These are phyloP conservation scores for Larix kaempferi DNA, from an alignment of 75 land plant species.

Conservation along the genomic window DNA sequence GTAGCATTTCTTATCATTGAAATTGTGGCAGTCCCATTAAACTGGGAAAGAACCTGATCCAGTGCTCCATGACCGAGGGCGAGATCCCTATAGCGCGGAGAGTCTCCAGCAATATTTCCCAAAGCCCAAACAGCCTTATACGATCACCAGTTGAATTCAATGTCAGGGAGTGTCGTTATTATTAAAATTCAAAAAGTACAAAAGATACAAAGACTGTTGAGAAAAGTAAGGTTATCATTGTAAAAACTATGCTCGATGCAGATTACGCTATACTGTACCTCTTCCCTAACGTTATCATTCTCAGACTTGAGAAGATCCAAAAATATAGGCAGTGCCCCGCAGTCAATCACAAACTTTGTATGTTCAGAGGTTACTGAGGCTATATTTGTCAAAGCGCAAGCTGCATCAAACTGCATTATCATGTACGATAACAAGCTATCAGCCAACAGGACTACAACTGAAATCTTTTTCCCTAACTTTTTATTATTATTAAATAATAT, in stretches of 20 bases:
- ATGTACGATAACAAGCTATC: no score
- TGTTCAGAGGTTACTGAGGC: conserved; percentile 32
- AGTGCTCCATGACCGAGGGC: conserved; percentile 33
- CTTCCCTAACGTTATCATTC: conserved; percentile 43
- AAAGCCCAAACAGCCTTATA: conserved; percentile 43
- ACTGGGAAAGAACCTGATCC: conserved; percentile 26
- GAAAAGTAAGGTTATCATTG: no score
- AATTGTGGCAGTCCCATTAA: conserved; percentile 29
- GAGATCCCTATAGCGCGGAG: conserved; percentile 34
- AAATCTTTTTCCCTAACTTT: no score
- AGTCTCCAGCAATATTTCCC: conserved; percentile 47
- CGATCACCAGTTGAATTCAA: neutral
- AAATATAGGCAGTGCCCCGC: conserved; percentile 37
- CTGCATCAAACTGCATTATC: conserved; percentile 36
- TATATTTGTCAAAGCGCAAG: conserved; percentile 31
- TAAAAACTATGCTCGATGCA: no score
- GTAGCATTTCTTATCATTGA: conserved; percentile 42
- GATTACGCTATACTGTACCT: conserved; percentile 13
- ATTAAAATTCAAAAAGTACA: no score
- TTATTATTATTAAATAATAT: no score
- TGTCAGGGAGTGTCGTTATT: no score
- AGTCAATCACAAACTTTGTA: conserved; percentile 29
- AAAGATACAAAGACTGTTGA: no score
- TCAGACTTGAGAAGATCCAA: conserved; percentile 31
- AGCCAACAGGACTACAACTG: no score